Evolutionary conservation across 371 early-diverging fungal species (phyloP), one percentile per base, ranked within the genome.

Genomic region (Conidiobolus incongruus): DNA sequence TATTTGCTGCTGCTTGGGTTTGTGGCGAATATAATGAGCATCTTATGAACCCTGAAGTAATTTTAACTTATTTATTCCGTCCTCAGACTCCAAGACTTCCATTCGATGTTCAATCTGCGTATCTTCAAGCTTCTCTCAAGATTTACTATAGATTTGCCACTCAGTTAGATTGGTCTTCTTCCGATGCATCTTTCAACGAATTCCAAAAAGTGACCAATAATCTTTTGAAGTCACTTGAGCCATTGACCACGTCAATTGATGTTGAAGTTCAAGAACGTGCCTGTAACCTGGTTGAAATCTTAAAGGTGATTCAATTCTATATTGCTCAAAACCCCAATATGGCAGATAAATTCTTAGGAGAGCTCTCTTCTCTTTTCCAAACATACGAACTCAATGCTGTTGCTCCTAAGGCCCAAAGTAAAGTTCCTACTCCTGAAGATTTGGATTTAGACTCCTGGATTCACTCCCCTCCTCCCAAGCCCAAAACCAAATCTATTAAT

Each of bases 311-410:
- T 19, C 2, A 30, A 17, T 12, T 21, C 3, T 34, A 43, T 10
- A 11, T 43, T 6, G 23, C 6, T 13, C 15, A 33, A 22, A 4
- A 31, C n/a, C 43, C 43, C 5, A 5, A 7, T 13, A 30, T 6
- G 10, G 19, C 17, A 7, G 12, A 40, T 16, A 24, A 32, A 10
- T 12, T 43, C 13, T 30, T 43, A 10, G 22, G 17, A 26, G 70
- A 72, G 4, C 58, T 81, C 2, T 62, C 75, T 10, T 51, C 60
- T 8, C 48, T 75, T 7, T 77, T 88, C 52, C 79, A 79, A 40
- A 58, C 59, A 6, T 82, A 78, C 45, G 91, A 88, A 39, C 61
- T 94, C 13, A 89, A 88, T 46, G 92, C 92, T 1, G 90, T 94
- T 0, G 82, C 86, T 2, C 73, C 80, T n/a, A 82, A 77, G 40